Percentiles rank a stretch among this genome's conserved stretches.
Evolutionary conservation across 805 yeast species (phyloP).

Genomic region (Henningerozyma blattae): DNA sequence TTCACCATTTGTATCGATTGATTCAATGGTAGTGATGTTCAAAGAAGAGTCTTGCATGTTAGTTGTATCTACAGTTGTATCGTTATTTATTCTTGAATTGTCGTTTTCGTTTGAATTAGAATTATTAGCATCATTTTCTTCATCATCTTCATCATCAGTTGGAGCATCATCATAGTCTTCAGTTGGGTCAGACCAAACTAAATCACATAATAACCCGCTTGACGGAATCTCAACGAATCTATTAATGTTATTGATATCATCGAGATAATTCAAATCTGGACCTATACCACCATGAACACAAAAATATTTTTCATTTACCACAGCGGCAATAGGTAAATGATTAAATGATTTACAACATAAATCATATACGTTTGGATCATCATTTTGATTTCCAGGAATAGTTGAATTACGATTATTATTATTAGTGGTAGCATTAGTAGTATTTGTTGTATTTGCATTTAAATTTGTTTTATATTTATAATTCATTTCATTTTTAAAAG

Average conservation of each 20-base stretch:
- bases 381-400: too few species aligned
- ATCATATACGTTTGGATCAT: slow-evolving; percentile 58
- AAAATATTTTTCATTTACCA: slow-evolving; percentile 81
- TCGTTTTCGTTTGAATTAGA: too few species aligned
- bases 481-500: slow-evolving; percentile 74
- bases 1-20: too few species aligned
- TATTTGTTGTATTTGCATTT: too few species aligned
- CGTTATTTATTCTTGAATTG: too few species aligned
- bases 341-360: slow-evolving; percentile 64
- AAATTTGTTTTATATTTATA: slow-evolving; percentile 53
- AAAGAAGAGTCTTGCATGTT: too few species aligned
- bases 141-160: slow-evolving; percentile 24
- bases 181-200: slow-evolving; percentile 86
- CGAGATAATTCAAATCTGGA: slow-evolving; percentile 57
- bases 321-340: slow-evolving; percentile 75
- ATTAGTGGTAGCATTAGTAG: too few species aligned
- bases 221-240: slow-evolving; percentile 85
- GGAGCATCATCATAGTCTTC: slow-evolving; percentile 60
- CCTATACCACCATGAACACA: slow-evolving; percentile 91
- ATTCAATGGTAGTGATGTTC: too few species aligned
- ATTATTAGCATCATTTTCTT: slow-evolving; percentile 1
- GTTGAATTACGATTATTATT: too few species aligned
- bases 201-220: slow-evolving; percentile 78
- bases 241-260: slow-evolving; percentile 52
- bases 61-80: too few species aligned